These are phyloP conservation scores for Hyaloperonospora brassicae DNA, from an alignment of 352 stramenopile species.

Conservation along the genomic window DNA sequence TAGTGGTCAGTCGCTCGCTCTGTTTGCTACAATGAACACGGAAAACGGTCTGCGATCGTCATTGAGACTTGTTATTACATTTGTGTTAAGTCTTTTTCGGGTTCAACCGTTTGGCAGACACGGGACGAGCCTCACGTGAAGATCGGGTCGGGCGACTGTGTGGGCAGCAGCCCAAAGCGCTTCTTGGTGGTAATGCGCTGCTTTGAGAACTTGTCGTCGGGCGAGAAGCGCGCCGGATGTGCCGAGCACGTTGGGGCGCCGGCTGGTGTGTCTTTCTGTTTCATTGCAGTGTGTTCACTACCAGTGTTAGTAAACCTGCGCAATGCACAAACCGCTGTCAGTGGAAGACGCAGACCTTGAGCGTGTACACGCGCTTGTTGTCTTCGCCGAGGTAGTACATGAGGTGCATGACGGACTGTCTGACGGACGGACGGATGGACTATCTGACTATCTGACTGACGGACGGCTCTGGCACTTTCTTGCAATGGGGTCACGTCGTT, in stretches of 20 bases:
- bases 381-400: slow-evolving; percentile 97
- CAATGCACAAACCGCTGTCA: background rate
- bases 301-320: slow-evolving; percentile 1
- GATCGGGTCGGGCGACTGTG: slow-evolving; percentile 87
- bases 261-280: slow-evolving; percentile 90
- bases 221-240: slow-evolving; percentile 96
- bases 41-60: no score
- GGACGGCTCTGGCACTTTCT: no score
- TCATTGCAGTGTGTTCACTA: background rate
- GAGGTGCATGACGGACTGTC: slow-evolving; percentile 90
- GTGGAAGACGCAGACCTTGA: slow-evolving; percentile 86
- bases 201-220: slow-evolving; percentile 99
- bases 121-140: slow-evolving; percentile 41
- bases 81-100: background rate
- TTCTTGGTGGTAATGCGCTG: slow-evolving; percentile 98
- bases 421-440: no score
- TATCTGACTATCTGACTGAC: no score
- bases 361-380: slow-evolving; percentile 98
- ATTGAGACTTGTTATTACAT: no score
- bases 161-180: slow-evolving; percentile 95
- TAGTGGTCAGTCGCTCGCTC: no score
- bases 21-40: background rate
- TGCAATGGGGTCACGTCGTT: no score
- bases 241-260: slow-evolving; percentile 93
- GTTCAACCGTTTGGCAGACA: background rate